Base-by-base conservation (phyloP, 1,284 basidiomycete genomes). In the Xerocomus minutiporus region DNA sequence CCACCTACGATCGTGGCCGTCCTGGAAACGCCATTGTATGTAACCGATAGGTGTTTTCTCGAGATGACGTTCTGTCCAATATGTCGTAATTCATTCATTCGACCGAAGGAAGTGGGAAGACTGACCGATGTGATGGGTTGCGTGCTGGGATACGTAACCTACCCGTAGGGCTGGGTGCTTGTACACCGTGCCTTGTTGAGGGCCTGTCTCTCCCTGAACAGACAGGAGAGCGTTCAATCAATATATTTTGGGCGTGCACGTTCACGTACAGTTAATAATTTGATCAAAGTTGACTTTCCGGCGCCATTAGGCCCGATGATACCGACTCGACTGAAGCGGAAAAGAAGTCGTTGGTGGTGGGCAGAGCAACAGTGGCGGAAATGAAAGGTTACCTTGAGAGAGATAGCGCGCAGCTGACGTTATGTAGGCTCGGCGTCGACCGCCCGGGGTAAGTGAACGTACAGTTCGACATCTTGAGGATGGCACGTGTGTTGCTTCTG, bases 11-110 rank as follows among this genome's bases (percentile, higher is more conserved):
- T 99, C 96, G 72, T 97, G 91, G 46, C 96, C 97, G 71, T 97
- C 95, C 73, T 98, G 95, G 84, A 95, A 99, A 65, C 96, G 90
- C 96, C 96, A 99, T 74, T 96, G 93, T 64, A 97, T 97, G 69
- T 97, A 97, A 56, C 88, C 88, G 55, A 96, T 91, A 20, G 94
- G 91, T 8, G 93, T 96, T 76, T 97, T 96, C 72, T 96, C 93
- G 44, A 97, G 71, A 75, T 97, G 93, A 65, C 83, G 84, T 71
- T 97, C 93, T 90, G 52, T 58, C 45, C 55, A 46, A 51, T 42
- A 54, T 49, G 32, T 55, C 40, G 51, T 55, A 31, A 57, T 54
- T 50, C 60, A 59, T 67, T 53, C 55, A 52, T 55, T 23, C 26
- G 36, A 17, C 42, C 47, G 32, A 57, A 36, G 48, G 36, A 67